phyloP scores from a whole-genome alignment of 345 rosid species.

The Physaria fendleri region DNA sequence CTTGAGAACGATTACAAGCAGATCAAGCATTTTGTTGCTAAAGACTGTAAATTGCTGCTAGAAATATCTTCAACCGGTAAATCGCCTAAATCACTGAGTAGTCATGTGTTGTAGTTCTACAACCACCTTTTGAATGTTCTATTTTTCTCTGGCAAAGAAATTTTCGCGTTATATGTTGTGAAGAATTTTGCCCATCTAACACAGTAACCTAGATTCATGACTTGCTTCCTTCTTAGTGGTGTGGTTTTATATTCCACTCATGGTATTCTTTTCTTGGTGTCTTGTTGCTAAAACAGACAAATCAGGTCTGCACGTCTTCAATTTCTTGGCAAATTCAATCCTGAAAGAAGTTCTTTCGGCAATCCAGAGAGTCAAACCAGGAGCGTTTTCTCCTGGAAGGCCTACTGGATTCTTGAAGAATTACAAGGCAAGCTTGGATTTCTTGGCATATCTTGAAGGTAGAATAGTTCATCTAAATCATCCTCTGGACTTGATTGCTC shows the following conservation, averaged over 20 bases:
- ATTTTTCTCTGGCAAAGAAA: conserved; percentile 3
- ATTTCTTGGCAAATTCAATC: conserved; percentile 91
- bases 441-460: conserved; percentile 94
- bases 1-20: conserved; percentile 72
- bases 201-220: background rate
- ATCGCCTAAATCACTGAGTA: background rate
- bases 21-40: conserved; percentile 53
- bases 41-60: conserved; percentile 71
- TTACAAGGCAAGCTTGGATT: conserved; percentile 83
- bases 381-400: conserved; percentile 99
- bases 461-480: conserved; percentile 21
- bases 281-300: conserved; percentile 50
- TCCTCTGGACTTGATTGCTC: conserved; percentile 7
- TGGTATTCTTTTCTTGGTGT: conserved; percentile 5
- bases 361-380: conserved; percentile 88
- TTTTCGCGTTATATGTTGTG: background rate
- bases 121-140: background rate
- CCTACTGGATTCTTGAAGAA: conserved; percentile 86
- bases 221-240: background rate
- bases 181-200: background rate
- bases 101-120: background rate
- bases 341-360: conserved; percentile 84
- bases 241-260: background rate
- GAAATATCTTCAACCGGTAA: conserved; percentile 80
- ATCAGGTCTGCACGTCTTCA: conserved; percentile 90